These are phyloP conservation scores for Isoetes engelmannii DNA, from an alignment of 83 land plant species.

Conservation along the genomic window DNA sequence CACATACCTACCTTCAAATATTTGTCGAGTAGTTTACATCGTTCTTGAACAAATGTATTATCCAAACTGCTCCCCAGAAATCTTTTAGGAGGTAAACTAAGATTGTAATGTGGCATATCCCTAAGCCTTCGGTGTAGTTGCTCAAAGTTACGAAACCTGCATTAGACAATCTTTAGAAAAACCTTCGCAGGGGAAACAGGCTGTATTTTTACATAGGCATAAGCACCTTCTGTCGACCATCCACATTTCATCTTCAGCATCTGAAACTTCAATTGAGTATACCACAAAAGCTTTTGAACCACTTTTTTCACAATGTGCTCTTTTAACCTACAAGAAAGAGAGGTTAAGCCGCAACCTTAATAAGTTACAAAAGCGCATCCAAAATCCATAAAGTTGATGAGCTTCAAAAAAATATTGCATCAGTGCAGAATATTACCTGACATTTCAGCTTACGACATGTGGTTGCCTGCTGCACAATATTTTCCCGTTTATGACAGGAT, in stretches of 20 bases:
- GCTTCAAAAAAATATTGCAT: not conserved
- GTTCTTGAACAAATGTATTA: conserved; percentile 76
- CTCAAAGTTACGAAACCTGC: conserved; percentile 78
- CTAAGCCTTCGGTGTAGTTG: conserved; percentile 80
- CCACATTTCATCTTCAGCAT: conserved; percentile 74
- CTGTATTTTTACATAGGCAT: not conserved
- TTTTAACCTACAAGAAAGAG: conserved; percentile 56
- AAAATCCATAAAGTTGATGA: not conserved
- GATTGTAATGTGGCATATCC: conserved; percentile 74
- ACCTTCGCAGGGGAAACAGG: not conserved
- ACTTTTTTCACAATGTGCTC: conserved; percentile 92
- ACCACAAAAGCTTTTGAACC: conserved; percentile 90
- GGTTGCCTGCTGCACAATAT: not conserved
- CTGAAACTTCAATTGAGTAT: conserved; percentile 83
- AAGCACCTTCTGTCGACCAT: conserved; percentile 80
- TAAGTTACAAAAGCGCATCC: not conserved
- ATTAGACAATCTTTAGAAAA: not conserved
- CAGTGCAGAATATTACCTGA: not conserved
- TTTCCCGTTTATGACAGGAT: too few species aligned
- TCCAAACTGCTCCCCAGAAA: conserved; percentile 87
- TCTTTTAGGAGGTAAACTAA: conserved; percentile 88
- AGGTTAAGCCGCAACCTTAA: not conserved
- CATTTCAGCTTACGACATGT: not conserved
- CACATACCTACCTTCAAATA: conserved; percentile 58
- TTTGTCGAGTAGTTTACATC: conserved; percentile 84